Percentiles rank a stretch among this genome's conserved stretches.
These are phyloP conservation scores for Reticulascus tulasneorum DNA, from an alignment of 2,329 filamentous ascomycete species.

Conservation along the genomic window DNA sequence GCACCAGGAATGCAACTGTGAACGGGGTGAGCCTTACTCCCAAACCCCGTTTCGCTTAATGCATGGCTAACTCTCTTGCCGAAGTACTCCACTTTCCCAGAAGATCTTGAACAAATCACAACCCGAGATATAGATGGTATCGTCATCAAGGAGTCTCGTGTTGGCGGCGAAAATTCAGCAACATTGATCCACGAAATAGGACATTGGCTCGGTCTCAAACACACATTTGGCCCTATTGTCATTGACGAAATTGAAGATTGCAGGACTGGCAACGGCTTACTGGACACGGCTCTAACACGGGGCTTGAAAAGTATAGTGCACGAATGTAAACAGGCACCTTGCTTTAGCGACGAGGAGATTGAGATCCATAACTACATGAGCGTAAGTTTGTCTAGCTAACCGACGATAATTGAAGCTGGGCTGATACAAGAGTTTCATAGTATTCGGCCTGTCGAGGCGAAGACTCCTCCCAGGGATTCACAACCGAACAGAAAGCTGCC, in stretches of 20 bases:
- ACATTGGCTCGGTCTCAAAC: slow-evolving; percentile 14
- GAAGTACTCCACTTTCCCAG: slow-evolving; percentile 11
- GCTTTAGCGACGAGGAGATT: slow-evolving; percentile 2
- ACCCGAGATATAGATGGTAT: slow-evolving; percentile 7
- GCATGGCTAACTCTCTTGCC: too few species aligned
- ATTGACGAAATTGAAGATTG: too few species aligned
- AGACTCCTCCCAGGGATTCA: slow-evolving; percentile 13
- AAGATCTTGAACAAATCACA: slow-evolving; percentile 7
- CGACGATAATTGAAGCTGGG: neutral
- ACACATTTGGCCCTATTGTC: slow-evolving; percentile 9
- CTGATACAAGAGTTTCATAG: neutral
- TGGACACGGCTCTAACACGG: slow-evolving; percentile 16
- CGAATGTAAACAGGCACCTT: slow-evolving; percentile 14
- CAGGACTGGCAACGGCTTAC: slow-evolving; percentile 10
- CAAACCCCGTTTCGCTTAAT: neutral
- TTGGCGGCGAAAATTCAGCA: slow-evolving; percentile 11
- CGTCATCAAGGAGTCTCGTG: slow-evolving; percentile 7
- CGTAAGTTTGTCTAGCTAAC: slow-evolving; percentile 6
- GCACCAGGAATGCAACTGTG: slow-evolving; percentile 1
- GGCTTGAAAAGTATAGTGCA: slow-evolving; percentile 11
- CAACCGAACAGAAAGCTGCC: slow-evolving; percentile 19
- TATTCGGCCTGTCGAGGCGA: slow-evolving; percentile 14
- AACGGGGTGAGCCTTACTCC: slow-evolving; percentile 6
- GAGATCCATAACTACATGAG: slow-evolving; percentile 20
- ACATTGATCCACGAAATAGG: slow-evolving; percentile 23